phyloP scores from a whole-genome alignment of 768 basidiomycete species.

The Clitopilus passeckerianus region DNA sequence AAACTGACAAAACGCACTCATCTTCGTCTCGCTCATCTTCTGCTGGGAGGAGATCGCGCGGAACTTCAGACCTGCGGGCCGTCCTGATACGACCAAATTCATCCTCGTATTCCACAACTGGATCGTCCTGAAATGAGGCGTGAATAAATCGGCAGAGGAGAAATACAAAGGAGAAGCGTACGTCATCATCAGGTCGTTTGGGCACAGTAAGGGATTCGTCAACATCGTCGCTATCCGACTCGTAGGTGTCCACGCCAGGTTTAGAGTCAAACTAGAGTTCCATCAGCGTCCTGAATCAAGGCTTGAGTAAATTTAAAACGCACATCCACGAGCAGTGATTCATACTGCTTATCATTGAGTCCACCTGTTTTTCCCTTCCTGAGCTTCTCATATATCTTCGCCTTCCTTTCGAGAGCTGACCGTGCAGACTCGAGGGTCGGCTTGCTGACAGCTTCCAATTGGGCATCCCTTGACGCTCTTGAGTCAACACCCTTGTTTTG shows the following conservation, averaged over 20 bases:
- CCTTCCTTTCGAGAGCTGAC: constrained; percentile 70
- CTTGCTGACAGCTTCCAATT: constrained; percentile 63
- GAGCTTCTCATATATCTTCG: constrained; percentile 76
- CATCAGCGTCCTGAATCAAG: constrained; percentile 74
- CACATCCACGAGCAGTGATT: constrained; percentile 73
- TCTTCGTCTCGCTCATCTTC: constrained; percentile 48
- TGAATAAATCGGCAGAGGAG: neutral
- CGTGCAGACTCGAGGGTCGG: constrained; percentile 71
- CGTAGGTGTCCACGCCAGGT: constrained; percentile 40
- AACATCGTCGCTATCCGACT: constrained; percentile 70
- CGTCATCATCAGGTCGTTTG: constrained; percentile 33
- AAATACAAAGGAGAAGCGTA: constrained; percentile 13
- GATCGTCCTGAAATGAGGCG: constrained; percentile 49
- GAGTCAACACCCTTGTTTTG: constrained; percentile 69
- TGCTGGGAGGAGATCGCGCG: constrained; percentile 53
- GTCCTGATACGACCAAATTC: constrained; percentile 80
- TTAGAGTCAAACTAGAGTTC: constrained; percentile 56
- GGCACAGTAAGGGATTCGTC: constrained; percentile 76
- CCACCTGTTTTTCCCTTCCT: constrained; percentile 76
- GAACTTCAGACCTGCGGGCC: constrained; percentile 69
- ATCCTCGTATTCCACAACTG: constrained; percentile 80
- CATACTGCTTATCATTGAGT: constrained; percentile 69
- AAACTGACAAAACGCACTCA: constrained; percentile 36
- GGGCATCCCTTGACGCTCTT: constrained; percentile 63
- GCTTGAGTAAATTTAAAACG: constrained; percentile 31